Percentiles rank a stretch among this genome's conserved stretches.
Evolutionary conservation across 169 alveolate genomes (phyloP).

Genomic region (Plasmodium sp.): DNA sequence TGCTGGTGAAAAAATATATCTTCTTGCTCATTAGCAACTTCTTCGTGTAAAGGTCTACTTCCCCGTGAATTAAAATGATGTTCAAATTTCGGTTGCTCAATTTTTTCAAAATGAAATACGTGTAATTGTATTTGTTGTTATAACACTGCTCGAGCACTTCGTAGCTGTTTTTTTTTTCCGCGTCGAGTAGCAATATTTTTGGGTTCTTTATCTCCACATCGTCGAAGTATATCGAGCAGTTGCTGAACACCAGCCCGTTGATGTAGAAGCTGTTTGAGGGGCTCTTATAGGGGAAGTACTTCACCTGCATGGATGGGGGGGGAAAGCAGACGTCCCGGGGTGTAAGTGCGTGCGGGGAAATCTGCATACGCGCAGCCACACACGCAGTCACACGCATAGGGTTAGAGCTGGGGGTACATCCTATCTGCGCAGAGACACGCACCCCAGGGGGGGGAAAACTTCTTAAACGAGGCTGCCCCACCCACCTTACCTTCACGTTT

Average conservation of each 20-base stretch:
- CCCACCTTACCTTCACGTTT: constrained; percentile 30
- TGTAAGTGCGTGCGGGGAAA: neutral
- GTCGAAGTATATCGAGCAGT: constrained; percentile 59
- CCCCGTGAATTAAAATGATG: constrained; percentile 56
- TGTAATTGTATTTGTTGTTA: constrained; percentile 21
- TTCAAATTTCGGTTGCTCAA: constrained; percentile 24
- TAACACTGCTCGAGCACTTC: constrained; percentile 22
- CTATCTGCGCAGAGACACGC: neutral
- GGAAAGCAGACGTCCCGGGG: neutral
- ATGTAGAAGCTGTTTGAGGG: constrained; percentile 41
- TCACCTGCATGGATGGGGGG: constrained; percentile 7
- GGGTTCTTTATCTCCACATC: constrained; percentile 66
- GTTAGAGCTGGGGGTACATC: neutral
- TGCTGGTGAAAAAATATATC: constrained; percentile 64
- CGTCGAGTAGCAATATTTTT: constrained; percentile 36
- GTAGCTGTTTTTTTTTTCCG: constrained; percentile 6
- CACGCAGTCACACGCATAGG: neutral
- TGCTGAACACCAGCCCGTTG: constrained; percentile 58
- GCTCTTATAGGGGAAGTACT: constrained; percentile 60
- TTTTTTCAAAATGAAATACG: constrained; percentile 30
- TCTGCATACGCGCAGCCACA: neutral
- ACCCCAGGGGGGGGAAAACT: neutral
- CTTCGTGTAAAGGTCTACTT: constrained; percentile 30
- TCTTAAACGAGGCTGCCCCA: neutral
- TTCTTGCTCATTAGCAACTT: constrained; percentile 53